Base-by-base conservation (phyloP, 1,284 basidiomycete species). In the Anthracocystis panici-leucophaei region DNA sequence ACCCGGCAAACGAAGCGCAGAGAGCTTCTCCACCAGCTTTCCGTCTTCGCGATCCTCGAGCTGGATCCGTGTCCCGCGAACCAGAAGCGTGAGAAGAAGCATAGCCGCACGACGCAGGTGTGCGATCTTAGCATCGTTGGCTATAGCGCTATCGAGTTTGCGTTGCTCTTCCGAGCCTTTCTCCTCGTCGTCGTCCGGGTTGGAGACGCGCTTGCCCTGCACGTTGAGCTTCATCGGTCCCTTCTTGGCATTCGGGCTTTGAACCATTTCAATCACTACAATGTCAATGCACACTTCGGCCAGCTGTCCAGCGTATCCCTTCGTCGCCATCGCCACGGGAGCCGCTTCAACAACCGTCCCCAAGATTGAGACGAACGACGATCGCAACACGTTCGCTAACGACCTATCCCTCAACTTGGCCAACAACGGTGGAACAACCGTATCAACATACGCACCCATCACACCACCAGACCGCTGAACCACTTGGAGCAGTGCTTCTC, bases 401-500 rank as follows among this genome's bases (percentile, higher is more conserved):
- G 66, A 16, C 9, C 70, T 51, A 50, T 83, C 73, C 18, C 82
- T 59, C 49, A 84, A 49, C 29, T 58, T 75, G 1, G 66, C 61
- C 41, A 85, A 35, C 10, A 85, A 48, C 2, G 82, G 81, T 11
- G 71, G 59, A 0, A 82, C 75, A 18, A 85, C 58, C 14, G 50
- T 16, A 56, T 60, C 52, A 40, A 61, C 11, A 62, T 66, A 82
- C 93, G 91, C 10, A 88, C 83, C 5, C 29, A 97, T 87, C 0
- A 91, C 88, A 40, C 90, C 89, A 9, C 92, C 94, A 60, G 90
- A 91, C 41, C 91, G 87, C 72, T 90, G 88, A 27, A 97, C 90
- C 1, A 95, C 91, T 71, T 92, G 90, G 5, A 90, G 90, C 12
- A 98, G 86, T 1, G 94, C 94, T 85, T 98, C 96, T 5, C 94